Evolutionary conservation across 345 rosid species (phyloP).

Genomic region (Isatis tinctoria): DNA sequence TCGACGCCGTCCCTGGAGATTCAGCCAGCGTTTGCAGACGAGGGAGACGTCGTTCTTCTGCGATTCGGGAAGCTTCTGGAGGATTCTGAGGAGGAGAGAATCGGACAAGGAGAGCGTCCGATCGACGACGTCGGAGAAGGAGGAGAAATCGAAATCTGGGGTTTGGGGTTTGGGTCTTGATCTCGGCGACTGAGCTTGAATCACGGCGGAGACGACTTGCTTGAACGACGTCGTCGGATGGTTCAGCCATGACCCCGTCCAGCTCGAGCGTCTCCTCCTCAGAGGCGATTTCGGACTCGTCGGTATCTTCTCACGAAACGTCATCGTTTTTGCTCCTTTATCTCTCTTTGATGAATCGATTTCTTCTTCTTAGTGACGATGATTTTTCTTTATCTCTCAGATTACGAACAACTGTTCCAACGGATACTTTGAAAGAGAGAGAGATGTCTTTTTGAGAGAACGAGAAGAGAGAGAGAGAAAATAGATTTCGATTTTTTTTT

Average conservation of each 20-base stretch:
- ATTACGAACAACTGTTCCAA: constrained; percentile 26
- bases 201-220: constrained; percentile 46
- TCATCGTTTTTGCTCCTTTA: constrained; percentile 38
- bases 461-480: background rate
- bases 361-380: background rate
- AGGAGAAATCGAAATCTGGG: constrained; percentile 29
- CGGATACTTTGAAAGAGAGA: constrained; percentile 38
- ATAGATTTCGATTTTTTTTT: background rate
- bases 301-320: constrained; percentile 42
- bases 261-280: constrained; percentile 44
- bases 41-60: constrained; percentile 47
- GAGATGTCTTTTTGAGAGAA: constrained; percentile 11
- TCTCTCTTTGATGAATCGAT: background rate
- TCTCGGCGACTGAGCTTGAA: constrained; percentile 46
- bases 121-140: constrained; percentile 41
- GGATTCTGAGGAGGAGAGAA: constrained; percentile 66
- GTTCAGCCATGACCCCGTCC: constrained; percentile 63
- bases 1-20: constrained; percentile 67
- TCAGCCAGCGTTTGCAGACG: constrained; percentile 86
- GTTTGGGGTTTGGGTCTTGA: constrained; percentile 35
- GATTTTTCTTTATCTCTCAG: background rate
- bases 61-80: constrained; percentile 51
- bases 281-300: constrained; percentile 42
- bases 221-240: constrained; percentile 48
- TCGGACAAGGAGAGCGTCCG: constrained; percentile 68